phyloP scores from a whole-genome alignment of 768 basidiomycete species.

The Phylloporus sp. region DNA sequence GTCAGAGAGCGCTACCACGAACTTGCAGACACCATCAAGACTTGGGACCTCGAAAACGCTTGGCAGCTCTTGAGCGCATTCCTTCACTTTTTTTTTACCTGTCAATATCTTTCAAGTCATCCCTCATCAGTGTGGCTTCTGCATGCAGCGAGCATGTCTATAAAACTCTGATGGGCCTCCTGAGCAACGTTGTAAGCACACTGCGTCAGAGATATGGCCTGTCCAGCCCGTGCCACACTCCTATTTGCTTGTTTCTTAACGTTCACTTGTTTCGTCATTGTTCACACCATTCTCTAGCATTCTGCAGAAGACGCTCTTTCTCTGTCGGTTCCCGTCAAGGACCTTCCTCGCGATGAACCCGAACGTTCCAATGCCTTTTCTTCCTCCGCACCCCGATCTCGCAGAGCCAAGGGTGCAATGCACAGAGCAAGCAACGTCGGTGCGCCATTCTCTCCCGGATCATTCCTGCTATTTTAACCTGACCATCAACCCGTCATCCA shows the following conservation, averaged over 20 bases:
- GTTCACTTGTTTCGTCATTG: not conserved
- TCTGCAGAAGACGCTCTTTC: conserved; percentile 47
- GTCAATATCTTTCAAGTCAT: not conserved
- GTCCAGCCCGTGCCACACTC: too few relatives aligned
- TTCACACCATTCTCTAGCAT: conserved; percentile 33
- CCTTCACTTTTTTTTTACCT: conserved; percentile 2
- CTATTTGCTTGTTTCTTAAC: not conserved
- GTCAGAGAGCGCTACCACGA: conserved; percentile 73
- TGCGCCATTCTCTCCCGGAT: conserved; percentile 38
- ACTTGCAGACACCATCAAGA: conserved; percentile 66
- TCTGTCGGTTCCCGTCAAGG: conserved; percentile 41
- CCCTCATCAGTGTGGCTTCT: conserved; percentile 13
- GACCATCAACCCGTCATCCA: conserved; percentile 33
- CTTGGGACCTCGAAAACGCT: conserved; percentile 79
- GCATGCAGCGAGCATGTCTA: conserved; percentile 1
- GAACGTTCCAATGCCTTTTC: conserved; percentile 56
- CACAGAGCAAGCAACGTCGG: conserved; percentile 88
- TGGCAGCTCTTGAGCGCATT: conserved; percentile 70
- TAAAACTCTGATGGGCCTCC: too few relatives aligned
- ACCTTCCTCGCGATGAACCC: conserved; percentile 60
- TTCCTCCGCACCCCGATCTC: conserved; percentile 76
- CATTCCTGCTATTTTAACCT: not conserved
- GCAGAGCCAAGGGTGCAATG: conserved; percentile 87
- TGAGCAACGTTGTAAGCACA: too few relatives aligned
- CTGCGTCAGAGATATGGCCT: not conserved